Base-by-base conservation (phyloP, 2,329 filamentous ascomycete species). In the Ophiostoma sp. region DNA sequence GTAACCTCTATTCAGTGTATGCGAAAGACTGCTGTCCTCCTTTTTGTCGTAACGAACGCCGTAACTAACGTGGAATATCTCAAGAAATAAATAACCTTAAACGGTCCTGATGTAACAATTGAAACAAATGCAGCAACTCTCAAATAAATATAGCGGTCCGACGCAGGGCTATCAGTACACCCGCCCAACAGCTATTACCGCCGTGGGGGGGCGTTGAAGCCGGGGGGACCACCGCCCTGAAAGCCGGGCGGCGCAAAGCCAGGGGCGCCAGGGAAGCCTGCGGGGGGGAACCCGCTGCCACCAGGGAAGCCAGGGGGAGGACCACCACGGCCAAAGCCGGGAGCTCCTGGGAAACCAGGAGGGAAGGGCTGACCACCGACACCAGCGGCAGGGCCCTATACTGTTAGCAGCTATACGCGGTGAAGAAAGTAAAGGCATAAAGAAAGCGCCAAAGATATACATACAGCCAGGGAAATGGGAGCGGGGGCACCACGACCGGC, bases 401-500 rank as follows among this genome's bases (percentile, higher is more conserved):
- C 6, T 14, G 52, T 75, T 73, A 76, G 74, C 52, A 71, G n/a
- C 67, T 27, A n/a, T 8, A 47, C 4, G n/a, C 12, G 16, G 44
- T 1, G 11, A 47, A 44, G 64, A 16, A 49, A 65, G n/a, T n/a
- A 45, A 16, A 5, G 8, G 3, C 7, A 27, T 44, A 4, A 3
- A 44, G 0, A 12, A 9, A 27, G 0, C 1, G 16, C 42, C 16
- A 18, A 42, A 63, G 14, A 64, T 7, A 55, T 44, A 77, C 83
- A 72, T 80, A 87, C 93, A 74, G 92, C 92, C 72, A 98, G 84
- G 67, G 93, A 93, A 74, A 94, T 86, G 44, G 92, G 89, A 49
- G 78, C 76, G 83, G 80, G 77, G 71, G 85, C 82, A 73, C 95
- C 95, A 79, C 95, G 87, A 74, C 95, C 95, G 75, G 93, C 93